Evolutionary conservation across 805 yeast genomes (phyloP), one percentile per base, ranked within the genome.

Genomic region (Ogataea kodamae): DNA sequence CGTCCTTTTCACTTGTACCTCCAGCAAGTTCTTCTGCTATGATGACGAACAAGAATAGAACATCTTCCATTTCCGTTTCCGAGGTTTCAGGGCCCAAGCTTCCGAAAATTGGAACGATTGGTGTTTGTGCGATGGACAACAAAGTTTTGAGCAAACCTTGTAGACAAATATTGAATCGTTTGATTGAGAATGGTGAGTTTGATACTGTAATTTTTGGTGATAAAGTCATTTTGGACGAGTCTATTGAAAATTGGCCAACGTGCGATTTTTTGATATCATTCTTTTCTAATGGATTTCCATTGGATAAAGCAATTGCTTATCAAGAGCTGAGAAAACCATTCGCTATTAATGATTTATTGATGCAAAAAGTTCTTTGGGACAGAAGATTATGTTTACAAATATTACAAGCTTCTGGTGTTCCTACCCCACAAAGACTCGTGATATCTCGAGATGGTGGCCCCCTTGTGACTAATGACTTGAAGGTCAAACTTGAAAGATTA

Each of bases 71-170:
- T 9, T 56, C 67, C 5, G 61, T 63, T 15, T 60, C 63, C 14
- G 73, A 65, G 33, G 55, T 52, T 8, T 61, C 61, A 6, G 68
- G 71, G 8, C 73, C 78, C 3, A 69, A 70, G 43, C 51, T 78
- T 32, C 86, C 85, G 3, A 77, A 72, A 45, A 76, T 89, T 44
- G 97, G 98, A 23, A 89, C 86, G 46, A 86, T 92, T 48, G 99
- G 99, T 33, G 96, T 92, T 2, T 92, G 99, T 64, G 99, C 99
- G 8, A 89, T 92, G 97, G 99, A 92, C 60, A 81, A 89, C 39
- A 92, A 92, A 60, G 98, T 89, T 2, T 71, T 95, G 53, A 82
- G 95, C 26, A 92, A 92, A 64, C 98, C 99, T 2, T 90, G 97
- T 55, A 69, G 97, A 39, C 85, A 84, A 42, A 92, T 92, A 45